phyloP scores from a whole-genome alignment of 768 basidiomycete species.

The Termitomyces bulborhizus region DNA sequence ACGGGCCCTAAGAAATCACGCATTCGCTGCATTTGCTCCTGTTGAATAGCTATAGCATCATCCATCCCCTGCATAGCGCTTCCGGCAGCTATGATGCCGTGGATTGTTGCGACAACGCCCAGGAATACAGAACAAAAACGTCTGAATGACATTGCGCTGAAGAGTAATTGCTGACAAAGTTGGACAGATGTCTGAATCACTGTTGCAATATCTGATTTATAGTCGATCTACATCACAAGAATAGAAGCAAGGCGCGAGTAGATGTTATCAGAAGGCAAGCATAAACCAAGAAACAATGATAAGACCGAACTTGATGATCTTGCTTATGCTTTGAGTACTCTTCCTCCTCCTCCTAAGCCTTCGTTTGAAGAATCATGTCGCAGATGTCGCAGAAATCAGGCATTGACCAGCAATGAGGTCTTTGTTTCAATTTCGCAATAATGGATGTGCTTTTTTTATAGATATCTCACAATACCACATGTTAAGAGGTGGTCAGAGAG shows the following conservation, averaged over 20 bases:
- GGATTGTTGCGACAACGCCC: slow-evolving; percentile 12
- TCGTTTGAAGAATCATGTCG: neutral
- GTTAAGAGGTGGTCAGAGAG: neutral
- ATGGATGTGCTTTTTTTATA: neutral
- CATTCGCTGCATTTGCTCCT: slow-evolving; percentile 36
- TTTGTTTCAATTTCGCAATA: neutral
- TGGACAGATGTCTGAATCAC: neutral
- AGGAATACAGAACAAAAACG: slow-evolving; percentile 8
- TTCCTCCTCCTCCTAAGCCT: no score
- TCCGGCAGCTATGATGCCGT: slow-evolving; percentile 18
- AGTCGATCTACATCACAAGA: slow-evolving; percentile 2
- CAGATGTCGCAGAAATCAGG: neutral
- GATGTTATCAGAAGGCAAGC: slow-evolving; percentile 4
- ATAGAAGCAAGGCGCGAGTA: slow-evolving; percentile 9
- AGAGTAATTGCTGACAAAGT: neutral
- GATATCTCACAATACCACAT: neutral
- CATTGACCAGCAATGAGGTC: neutral
- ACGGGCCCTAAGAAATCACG: slow-evolving; percentile 30
- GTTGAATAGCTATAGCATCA: slow-evolving; percentile 38
- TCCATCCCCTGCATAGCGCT: slow-evolving; percentile 33
- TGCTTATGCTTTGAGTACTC: neutral
- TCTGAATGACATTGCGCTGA: slow-evolving; percentile 1
- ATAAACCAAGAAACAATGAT: neutral
- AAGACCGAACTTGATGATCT: neutral
- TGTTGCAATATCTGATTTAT: neutral